Conservation (phyloP, 2,329 filamentous ascomycete species). For the Colletotrichum incanum region DNA sequence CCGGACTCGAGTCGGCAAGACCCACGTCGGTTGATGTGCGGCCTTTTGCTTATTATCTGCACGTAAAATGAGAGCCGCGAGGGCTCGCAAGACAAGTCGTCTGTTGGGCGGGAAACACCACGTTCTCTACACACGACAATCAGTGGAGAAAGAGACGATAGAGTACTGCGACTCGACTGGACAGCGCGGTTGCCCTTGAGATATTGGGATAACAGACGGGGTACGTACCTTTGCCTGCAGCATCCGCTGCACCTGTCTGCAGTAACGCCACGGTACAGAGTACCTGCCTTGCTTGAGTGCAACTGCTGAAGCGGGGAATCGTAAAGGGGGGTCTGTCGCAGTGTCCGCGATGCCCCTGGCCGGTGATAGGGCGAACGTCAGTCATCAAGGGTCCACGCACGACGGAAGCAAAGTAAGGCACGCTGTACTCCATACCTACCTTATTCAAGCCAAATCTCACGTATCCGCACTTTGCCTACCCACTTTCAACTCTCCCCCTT, state of each 20-base stretch:
- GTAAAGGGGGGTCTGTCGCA: background rate
- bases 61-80: slow-evolving; percentile 2
- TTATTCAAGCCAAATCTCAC: slow-evolving; percentile 20
- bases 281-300: slow-evolving; percentile 8
- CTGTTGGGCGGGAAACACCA: slow-evolving; percentile 6
- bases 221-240: slow-evolving; percentile 24
- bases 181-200: slow-evolving; percentile 29
- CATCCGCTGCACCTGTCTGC: background rate
- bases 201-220: slow-evolving; percentile 8
- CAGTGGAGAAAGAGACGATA: slow-evolving; percentile 19
- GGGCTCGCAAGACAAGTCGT: background rate
- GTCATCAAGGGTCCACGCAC: slow-evolving; percentile 41
- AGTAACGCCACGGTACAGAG: slow-evolving; percentile 1
- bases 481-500: slow-evolving; percentile 11
- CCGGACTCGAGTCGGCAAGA: slow-evolving; percentile 11
- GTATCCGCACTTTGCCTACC: slow-evolving; percentile 11
- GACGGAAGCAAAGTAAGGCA: slow-evolving; percentile 26
- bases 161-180: background rate
- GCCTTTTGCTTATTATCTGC: slow-evolving; percentile 5
- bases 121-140: slow-evolving; percentile 11
- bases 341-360: slow-evolving; percentile 29
- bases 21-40: slow-evolving; percentile 15
- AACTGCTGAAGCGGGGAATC: slow-evolving; percentile 14
- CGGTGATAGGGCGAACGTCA: slow-evolving; percentile 29
- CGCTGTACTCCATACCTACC: slow-evolving; percentile 30